Evolutionary conservation across 257 asterid species (phyloP), one percentile per base, ranked within the genome.

Genomic region (Haberlea rhodopensis): DNA sequence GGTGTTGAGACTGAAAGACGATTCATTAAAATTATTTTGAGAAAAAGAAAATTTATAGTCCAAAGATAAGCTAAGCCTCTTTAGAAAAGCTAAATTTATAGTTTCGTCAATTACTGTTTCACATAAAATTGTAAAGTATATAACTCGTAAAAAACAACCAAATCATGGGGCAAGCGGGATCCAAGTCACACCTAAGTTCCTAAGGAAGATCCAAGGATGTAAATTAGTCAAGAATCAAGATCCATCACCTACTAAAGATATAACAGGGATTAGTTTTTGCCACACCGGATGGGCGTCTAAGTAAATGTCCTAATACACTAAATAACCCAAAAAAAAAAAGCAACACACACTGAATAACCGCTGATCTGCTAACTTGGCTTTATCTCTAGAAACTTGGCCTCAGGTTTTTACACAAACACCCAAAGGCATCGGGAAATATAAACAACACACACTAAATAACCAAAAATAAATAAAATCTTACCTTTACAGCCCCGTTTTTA

Each of bases 161-260:
- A 9, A 34, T 1, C 29, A n/a, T 9, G 25, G 6, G 24, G 34
- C 28, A 21, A 61, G 15, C 4, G 19, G 51, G 2, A 43, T 43
- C n/a, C 20, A 16, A 37, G 55, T 49, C 57, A 40, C 70, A 49
- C 15, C 19, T 21, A 53, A 31, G 19, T 59, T 56, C 55, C 4
- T 22, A 43, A 15, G 21, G 48, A 18, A 18, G 16, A 43, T 43
- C 40, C 64, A 10, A 19, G 51, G 52, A 59, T 59, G 28, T 16
- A 34, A 25, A 58, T 31, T 31, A 10, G 15, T 6, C 52, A 19
- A 59, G 9, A 43, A 43, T 43, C 51, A 22, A 27, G 49, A 57
- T 27, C 32, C 57, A 53, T 48, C 16, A 20, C 48, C 40, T 18
- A 29, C 26, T 40, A 57, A 6, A 11, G 22, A 29, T n/a, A 43